Evolutionary conservation across 495 filamentous ascomycete species (phyloP).

Genomic region (Penicillium samsonianum): DNA sequence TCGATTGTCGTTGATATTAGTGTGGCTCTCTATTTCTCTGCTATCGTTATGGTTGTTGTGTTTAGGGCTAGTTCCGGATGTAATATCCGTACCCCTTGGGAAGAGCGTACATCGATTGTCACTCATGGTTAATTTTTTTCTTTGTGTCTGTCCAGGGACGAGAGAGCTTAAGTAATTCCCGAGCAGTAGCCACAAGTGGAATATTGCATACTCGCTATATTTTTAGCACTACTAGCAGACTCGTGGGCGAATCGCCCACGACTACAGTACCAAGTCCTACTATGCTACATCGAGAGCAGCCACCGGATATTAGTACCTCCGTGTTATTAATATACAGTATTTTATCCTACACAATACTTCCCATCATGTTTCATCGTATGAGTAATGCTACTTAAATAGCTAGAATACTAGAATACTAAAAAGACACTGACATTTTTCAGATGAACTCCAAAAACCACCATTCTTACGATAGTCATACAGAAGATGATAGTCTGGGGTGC

Average conservation of each 20-base stretch:
- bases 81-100: not conserved
- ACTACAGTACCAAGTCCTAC: no score
- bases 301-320: no score
- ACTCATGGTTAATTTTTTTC: not conserved
- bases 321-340: no score
- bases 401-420: no score
- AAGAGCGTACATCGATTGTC: not conserved
- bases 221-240: constrained; percentile 1
- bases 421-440: no score
- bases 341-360: no score
- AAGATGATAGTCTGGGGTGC: no score
- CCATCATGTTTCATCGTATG: no score
- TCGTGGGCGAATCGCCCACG: not conserved
- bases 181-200: not conserved
- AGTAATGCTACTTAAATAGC: no score
- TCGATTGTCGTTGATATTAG: not conserved
- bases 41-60: not conserved
- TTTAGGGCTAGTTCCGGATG: not conserved
- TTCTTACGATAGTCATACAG: no score
- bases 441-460: no score
- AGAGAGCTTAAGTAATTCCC: not conserved
- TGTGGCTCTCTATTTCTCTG: not conserved
- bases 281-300: no score
- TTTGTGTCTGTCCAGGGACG: not conserved
- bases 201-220: not conserved